phyloP scores from a whole-genome alignment of 768 basidiomycete species.

The Collybia mongolica region DNA sequence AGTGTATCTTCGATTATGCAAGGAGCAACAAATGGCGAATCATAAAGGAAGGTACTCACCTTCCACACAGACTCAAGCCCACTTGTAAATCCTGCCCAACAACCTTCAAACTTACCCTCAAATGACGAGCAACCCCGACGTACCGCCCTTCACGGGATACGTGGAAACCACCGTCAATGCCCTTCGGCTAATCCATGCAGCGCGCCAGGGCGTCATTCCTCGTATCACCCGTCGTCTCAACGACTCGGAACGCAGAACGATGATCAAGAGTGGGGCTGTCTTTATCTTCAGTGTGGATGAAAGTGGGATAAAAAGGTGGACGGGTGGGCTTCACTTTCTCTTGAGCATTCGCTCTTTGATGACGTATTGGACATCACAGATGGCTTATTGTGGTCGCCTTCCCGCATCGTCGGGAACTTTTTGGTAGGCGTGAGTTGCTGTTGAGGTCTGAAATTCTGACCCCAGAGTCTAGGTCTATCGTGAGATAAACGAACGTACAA shows the following conservation, averaged over 20 bases:
- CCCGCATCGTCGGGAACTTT: constrained; percentile 83
- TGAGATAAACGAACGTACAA: constrained; percentile 70
- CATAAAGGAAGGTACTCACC: constrained; percentile 41
- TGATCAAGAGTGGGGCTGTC: constrained; percentile 68
- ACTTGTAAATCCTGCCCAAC: constrained; percentile 47
- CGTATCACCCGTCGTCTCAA: constrained; percentile 83
- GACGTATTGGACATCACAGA: constrained; percentile 26
- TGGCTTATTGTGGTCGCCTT: constrained; percentile 78
- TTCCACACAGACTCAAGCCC: constrained; percentile 41
- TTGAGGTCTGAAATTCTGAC: neutral
- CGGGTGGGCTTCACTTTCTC: constrained; percentile 40
- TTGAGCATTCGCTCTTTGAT: constrained; percentile 14
- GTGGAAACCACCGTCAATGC: constrained; percentile 83
- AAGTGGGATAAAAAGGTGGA: constrained; percentile 88
- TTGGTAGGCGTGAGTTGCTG: constrained; percentile 45
- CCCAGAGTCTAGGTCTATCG: constrained; percentile 63
- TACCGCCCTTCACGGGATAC: constrained; percentile 73
- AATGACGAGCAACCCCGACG: constrained; percentile 53
- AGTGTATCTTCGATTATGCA: constrained; percentile 36
- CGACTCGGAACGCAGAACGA: constrained; percentile 70
- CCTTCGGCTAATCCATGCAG: constrained; percentile 80
- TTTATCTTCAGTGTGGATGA: constrained; percentile 90
- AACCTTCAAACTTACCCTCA: constrained; percentile 51
- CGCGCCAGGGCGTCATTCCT: constrained; percentile 74
- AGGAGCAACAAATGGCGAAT: constrained; percentile 34